Evolutionary conservation across 352 stramenopile genomes (phyloP).

Genomic region (Aphanomyces astaci): DNA sequence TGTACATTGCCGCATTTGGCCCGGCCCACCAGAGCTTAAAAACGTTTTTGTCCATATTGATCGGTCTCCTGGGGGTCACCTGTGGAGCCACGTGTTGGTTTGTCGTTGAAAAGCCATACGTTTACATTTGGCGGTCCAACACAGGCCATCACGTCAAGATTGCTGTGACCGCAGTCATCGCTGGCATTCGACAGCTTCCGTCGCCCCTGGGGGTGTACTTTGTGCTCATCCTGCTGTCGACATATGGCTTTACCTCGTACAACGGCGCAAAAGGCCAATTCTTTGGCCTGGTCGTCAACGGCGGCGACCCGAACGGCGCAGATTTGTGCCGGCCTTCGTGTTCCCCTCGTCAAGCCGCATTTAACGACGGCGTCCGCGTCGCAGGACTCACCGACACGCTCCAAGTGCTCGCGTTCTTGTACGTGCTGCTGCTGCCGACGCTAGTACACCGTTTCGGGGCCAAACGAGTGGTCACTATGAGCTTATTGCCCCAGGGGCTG

Average conservation of each 20-base stretch:
- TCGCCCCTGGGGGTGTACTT: slow-evolving; percentile 38
- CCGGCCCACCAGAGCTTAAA: slow-evolving; percentile 52
- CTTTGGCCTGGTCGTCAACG: slow-evolving; percentile 51
- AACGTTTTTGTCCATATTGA: slow-evolving; percentile 68
- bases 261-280: slow-evolving; percentile 60
- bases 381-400: slow-evolving; percentile 47
- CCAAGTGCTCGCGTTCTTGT: slow-evolving; percentile 43
- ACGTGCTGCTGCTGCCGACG: slow-evolving; percentile 42
- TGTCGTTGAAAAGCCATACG: slow-evolving; percentile 37
- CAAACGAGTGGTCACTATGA: slow-evolving; percentile 35
- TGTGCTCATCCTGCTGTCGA: slow-evolving; percentile 40
- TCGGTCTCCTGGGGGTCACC: slow-evolving; percentile 48
- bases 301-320: slow-evolving; percentile 36
- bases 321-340: slow-evolving; percentile 31
- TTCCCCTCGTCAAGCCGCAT: slow-evolving; percentile 28
- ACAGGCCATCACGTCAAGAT: slow-evolving; percentile 1
- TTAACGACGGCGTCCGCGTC: slow-evolving; percentile 48
- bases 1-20: slow-evolving; percentile 66
- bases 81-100: slow-evolving; percentile 48
- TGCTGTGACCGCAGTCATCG: slow-evolving; percentile 42
- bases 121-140: slow-evolving; percentile 16
- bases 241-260: slow-evolving; percentile 57
- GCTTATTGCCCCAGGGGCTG: slow-evolving; percentile 39
- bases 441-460: slow-evolving; percentile 38
- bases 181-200: slow-evolving; percentile 40